phyloP scores from a whole-genome alignment of 2,329 filamentous ascomycete genomes.

The Davidsoniella neocaledoniae region DNA sequence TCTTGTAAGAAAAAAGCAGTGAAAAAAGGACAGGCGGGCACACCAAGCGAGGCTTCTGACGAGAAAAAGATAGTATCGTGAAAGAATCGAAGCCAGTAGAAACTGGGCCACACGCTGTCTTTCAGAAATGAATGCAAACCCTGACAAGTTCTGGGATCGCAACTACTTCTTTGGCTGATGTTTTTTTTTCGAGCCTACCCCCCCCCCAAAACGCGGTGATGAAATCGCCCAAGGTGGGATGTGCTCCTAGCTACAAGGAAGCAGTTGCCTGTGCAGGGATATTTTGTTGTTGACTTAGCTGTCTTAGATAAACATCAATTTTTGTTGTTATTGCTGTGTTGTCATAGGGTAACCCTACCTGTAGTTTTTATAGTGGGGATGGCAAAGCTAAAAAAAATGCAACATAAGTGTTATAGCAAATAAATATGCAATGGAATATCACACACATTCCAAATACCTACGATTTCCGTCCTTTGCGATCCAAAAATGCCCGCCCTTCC shows the following conservation, averaged over 20 bases:
- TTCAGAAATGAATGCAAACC: too few relatives aligned
- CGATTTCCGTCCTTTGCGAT: neutral
- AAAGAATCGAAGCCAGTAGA: neutral
- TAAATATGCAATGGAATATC: neutral
- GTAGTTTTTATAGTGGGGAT: too few relatives aligned
- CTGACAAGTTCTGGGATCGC: too few relatives aligned
- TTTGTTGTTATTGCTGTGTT: too few relatives aligned
- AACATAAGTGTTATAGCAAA: neutral
- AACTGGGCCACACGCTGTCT: too few relatives aligned
- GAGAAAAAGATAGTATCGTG: neutral
- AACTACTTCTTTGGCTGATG: neutral
- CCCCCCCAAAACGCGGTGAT: conserved; percentile 1
- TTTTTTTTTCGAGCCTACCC: neutral
- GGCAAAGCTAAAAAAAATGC: too few relatives aligned
- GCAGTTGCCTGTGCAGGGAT: neutral
- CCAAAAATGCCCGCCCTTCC: neutral
- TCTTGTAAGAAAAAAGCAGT: neutral
- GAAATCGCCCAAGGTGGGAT: neutral
- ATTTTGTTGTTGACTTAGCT: neutral
- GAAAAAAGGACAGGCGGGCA: neutral
- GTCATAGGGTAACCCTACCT: too few relatives aligned
- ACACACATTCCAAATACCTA: neutral
- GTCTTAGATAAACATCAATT: neutral
- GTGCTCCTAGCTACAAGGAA: too few relatives aligned
- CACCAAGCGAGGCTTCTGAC: neutral